Evolutionary conservation across 108 stramenopile species (phyloP).

Genomic region (Skeletonema grethae): DNA sequence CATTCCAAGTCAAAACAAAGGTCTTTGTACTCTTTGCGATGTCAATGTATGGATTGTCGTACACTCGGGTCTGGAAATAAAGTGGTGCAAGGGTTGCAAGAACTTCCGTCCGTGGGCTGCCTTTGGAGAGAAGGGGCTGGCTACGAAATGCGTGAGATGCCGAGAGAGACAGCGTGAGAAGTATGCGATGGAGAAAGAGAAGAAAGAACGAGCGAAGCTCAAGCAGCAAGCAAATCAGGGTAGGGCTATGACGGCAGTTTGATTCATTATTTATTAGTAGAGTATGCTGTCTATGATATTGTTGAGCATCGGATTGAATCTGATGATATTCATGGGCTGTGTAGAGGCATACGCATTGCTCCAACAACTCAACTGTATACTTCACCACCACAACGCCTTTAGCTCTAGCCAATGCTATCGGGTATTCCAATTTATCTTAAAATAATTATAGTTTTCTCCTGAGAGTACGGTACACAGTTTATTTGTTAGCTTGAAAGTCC

Average conservation of each 20-base stretch:
- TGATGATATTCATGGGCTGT: neutral
- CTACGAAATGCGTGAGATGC: conserved; percentile 88
- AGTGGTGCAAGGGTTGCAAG: conserved; percentile 95
- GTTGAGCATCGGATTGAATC: conserved; percentile 1
- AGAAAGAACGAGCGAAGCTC: neutral
- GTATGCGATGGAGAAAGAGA: conserved; percentile 55
- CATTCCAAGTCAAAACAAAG: conserved; percentile 92
- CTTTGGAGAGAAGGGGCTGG: conserved; percentile 89
- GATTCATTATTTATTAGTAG: neutral
- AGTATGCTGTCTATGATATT: conserved; percentile 1
- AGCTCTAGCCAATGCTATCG: too few species aligned
- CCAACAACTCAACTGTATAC: neutral
- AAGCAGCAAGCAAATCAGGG: neutral
- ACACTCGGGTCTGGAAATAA: conserved; percentile 76
- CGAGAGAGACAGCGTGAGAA: conserved; percentile 88
- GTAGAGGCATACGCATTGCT: neutral
- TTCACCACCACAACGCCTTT: too few species aligned
- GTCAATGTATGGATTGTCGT: conserved; percentile 90
- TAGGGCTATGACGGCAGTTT: neutral
- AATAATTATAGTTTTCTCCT: too few species aligned
- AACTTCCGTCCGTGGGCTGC: conserved; percentile 91
- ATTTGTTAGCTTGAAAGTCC: too few species aligned
- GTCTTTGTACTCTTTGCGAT: conserved; percentile 87
- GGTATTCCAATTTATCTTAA: too few species aligned
- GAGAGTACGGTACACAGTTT: too few species aligned